A percentile compares a stretch with the other conserved stretches of the same genome.
These are phyloP conservation scores for Chloropicon primus DNA, from an alignment of 139 green algal genomes.

Conservation along the genomic window DNA sequence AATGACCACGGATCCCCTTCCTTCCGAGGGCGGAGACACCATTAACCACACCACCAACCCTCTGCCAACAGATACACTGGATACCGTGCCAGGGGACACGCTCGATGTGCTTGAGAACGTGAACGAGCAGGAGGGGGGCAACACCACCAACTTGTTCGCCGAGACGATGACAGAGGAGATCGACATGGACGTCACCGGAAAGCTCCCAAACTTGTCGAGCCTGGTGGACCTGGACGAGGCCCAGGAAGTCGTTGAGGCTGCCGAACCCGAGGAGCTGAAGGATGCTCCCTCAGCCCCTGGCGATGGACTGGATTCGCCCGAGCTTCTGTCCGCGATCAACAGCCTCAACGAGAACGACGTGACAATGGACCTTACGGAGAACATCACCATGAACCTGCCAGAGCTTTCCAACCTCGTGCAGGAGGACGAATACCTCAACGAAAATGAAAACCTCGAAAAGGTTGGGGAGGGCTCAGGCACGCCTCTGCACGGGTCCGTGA, in stretches of 20 bases:
- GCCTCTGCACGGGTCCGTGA: background rate
- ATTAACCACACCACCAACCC: background rate
- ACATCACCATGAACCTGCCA: slow-evolving; percentile 55
- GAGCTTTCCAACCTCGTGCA: slow-evolving; percentile 52
- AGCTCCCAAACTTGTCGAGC: background rate
- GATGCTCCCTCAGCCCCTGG: no score
- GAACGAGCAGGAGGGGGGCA: background rate
- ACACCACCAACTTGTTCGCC: background rate
- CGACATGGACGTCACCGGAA: background rate
- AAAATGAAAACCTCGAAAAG: background rate
- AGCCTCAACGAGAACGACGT: background rate
- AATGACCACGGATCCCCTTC: background rate
- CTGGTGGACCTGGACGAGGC: background rate
- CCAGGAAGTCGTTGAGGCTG: background rate
- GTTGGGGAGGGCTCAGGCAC: background rate
- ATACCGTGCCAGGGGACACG: background rate
- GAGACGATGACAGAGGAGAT: background rate
- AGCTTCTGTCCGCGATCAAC: background rate
- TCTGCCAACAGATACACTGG: background rate
- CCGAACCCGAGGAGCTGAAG: no score
- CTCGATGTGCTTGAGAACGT: background rate
- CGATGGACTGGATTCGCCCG: background rate
- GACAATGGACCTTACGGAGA: slow-evolving; percentile 22
- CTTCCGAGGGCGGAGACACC: background rate
- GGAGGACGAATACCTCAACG: slow-evolving; percentile 42